Evolutionary conservation across 2,329 filamentous ascomycete genomes (phyloP).

Genomic region (Neonectria neomacrospora): DNA sequence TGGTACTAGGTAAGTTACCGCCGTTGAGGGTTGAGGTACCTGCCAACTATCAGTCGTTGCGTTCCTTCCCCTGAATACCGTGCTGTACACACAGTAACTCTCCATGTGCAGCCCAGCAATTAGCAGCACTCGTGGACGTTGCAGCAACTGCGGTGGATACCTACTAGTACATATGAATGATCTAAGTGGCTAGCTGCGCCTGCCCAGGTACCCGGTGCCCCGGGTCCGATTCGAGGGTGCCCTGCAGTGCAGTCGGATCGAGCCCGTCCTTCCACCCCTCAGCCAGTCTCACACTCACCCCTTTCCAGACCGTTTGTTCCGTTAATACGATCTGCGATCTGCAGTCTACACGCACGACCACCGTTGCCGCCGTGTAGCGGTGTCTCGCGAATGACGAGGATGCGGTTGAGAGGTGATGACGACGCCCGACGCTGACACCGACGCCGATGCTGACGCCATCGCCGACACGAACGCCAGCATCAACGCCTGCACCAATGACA

Average conservation of each 20-base stretch:
- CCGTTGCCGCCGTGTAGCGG: neutral
- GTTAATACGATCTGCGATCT: conserved; percentile 1
- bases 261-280: neutral
- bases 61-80: neutral
- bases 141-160: neutral
- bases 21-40: no score
- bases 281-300: neutral
- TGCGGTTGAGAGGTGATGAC: conserved; percentile 9
- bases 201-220: conserved; percentile 4
- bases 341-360: neutral
- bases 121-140: no score
- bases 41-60: neutral
- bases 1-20: no score
- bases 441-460: neutral
- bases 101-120: neutral
- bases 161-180: neutral
- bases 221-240: neutral
- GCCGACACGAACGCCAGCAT: neutral
- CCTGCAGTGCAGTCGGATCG: neutral
- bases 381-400: neutral
- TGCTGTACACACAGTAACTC: neutral
- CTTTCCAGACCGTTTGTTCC: neutral
- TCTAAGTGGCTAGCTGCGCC: neutral
- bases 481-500: neutral
- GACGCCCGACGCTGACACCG: neutral